Base-by-base conservation (phyloP, 768 basidiomycete genomes). In the Tricholoma furcatifolium region DNA sequence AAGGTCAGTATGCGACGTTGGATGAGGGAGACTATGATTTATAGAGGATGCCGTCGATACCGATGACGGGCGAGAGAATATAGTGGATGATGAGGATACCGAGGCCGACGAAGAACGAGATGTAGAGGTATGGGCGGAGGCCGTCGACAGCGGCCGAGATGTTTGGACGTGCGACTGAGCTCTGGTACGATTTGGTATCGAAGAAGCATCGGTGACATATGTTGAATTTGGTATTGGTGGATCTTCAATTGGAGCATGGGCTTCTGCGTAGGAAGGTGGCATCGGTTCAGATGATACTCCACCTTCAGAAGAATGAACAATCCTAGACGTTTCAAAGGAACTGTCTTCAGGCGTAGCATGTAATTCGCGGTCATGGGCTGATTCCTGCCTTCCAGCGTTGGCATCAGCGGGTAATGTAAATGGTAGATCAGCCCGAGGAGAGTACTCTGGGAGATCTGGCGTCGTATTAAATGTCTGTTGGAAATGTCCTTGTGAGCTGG, bases 231-330 rank as follows among this genome's bases (percentile, higher is more conserved):
- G 38, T 4, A 10, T 34, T 24, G 47, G 6, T 9, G 32, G 17
- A n/a, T 31, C 14, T 45, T 18, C 38, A 4, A 24, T 46, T 17
- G 23, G 8, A 4, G 11, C 4, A 27, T 40, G 47, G 10, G 34
- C 23, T 54, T 51, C 50, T 21, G 50, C 21, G 34, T 58, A 58
- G 17, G 50, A 41, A 7, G 57, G 54, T 2, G 50, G 53, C 9
- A 20, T 23, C 12, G 20, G n/a, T 21, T 31, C 48, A 48, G 50
- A 39, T 12, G 27, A 20, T 2, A 41, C 23, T n/a, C n/a, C n/a
- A 41, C 12, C 18, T 8, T 52, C 20, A 20, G 53, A 43, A 34
- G 44, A 32, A 15, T 10, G 24, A 27, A 20, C 30, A 1, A 42
- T 27, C 27, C 27, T 18, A 23, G 45, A 11, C 23, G 45, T 18